phyloP scores from a whole-genome alignment of 139 green algal genomes.

The Marvania coccoides region DNA sequence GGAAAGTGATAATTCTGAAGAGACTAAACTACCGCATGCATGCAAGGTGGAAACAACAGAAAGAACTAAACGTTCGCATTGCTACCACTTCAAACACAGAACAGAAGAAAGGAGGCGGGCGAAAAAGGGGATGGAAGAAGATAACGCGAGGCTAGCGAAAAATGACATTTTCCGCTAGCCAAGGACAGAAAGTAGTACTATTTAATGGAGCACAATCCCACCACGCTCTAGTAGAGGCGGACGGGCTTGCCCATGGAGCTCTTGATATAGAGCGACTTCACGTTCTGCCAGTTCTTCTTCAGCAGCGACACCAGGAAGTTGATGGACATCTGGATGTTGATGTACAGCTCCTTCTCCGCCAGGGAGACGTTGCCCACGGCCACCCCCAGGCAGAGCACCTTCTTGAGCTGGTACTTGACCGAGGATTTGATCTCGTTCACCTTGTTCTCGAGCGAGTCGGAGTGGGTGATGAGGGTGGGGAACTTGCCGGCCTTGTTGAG shows the following conservation, averaged over 20 bases:
- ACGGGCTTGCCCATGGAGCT: constrained; percentile 91
- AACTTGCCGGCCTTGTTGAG: constrained; percentile 99
- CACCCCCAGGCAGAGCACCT: constrained; percentile 98
- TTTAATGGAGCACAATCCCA: neutral
- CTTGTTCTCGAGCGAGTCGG: constrained; percentile 81
- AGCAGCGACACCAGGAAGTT: constrained; percentile 99
- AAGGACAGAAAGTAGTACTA: neutral
- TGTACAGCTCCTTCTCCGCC: constrained; percentile 79
- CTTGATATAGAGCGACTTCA: constrained; percentile 96
- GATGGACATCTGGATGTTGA: constrained; percentile 81
- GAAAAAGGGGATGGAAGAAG: neutral
- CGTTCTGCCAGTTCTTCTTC: constrained; percentile 99
- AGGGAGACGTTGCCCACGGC: constrained; percentile 91
- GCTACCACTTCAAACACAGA: neutral
- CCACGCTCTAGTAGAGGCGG: constrained; percentile 82
- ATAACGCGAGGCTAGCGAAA: no score
- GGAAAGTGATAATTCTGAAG: neutral
- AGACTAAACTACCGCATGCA: neutral
- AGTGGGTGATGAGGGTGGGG: constrained; percentile 78
- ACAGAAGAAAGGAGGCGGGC: neutral
- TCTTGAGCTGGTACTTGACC: constrained; percentile 99
- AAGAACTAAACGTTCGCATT: no score
- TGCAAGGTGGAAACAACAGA: no score
- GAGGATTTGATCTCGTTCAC: constrained; percentile 81
- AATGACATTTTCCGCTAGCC: neutral